phyloP scores from a whole-genome alignment of 148 eudicot genomes.

The Camellia lanceoleosa region DNA sequence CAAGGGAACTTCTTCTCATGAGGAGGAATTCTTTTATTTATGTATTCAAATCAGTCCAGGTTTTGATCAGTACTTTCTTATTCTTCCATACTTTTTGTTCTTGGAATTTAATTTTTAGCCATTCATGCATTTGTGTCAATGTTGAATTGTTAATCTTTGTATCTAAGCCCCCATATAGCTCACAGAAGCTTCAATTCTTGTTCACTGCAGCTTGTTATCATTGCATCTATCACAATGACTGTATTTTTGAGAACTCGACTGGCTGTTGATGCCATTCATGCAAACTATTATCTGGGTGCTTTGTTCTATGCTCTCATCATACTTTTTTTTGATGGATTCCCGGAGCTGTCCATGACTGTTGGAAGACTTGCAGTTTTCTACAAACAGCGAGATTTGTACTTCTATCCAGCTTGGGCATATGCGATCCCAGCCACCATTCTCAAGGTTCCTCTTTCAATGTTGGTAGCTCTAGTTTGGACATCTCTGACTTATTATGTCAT shows the following conservation, averaged over 20 bases:
- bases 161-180: not conserved
- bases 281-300: conserved; percentile 59
- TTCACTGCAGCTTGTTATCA: conserved; percentile 51
- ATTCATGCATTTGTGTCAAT: not conserved
- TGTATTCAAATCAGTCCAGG: conserved; percentile 67
- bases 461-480: conserved; percentile 63
- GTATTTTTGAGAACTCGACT: conserved; percentile 57
- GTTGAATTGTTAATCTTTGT: not conserved
- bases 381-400: conserved; percentile 77
- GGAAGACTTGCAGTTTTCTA: conserved; percentile 68
- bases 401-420: conserved; percentile 91
- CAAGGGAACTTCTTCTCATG: conserved; percentile 76
- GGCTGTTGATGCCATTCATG: conserved; percentile 49
- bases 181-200: not conserved
- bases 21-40: conserved; percentile 67
- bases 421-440: conserved; percentile 73
- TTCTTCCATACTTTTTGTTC: not conserved
- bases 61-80: conserved; percentile 9
- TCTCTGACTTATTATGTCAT: conserved; percentile 68
- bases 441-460: conserved; percentile 68
- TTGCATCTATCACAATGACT: conserved; percentile 59
- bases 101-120: not conserved
- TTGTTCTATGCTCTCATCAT: conserved; percentile 55
- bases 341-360: conserved; percentile 69
- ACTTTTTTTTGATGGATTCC: conserved; percentile 62